phyloP scores from a whole-genome alignment of 1,139 yeast species.

The Yarrowia galli region DNA sequence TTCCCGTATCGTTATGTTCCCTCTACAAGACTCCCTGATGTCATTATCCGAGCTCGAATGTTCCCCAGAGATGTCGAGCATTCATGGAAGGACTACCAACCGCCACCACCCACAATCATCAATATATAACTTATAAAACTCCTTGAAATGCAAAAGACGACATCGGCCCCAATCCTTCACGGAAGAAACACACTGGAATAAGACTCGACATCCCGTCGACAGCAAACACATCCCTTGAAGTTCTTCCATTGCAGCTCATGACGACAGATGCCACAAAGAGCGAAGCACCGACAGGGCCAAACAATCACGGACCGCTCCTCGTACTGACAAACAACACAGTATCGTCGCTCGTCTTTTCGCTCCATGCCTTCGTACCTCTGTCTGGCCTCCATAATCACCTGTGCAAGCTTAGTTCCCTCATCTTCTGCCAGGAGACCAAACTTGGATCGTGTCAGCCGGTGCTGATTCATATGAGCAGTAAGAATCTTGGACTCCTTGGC shows the following conservation, averaged over 20 bases:
- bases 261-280: slow-evolving; percentile 85
- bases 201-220: slow-evolving; percentile 72
- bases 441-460: slow-evolving; percentile 22
- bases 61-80: too few relatives aligned
- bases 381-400: slow-evolving; percentile 37
- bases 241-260: slow-evolving; percentile 76
- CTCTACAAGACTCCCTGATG: too few relatives aligned
- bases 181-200: slow-evolving; percentile 55
- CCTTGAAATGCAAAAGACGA: too few relatives aligned
- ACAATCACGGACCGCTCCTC: slow-evolving; percentile 77
- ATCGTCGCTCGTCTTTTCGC: slow-evolving; percentile 31
- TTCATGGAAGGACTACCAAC: too few relatives aligned
- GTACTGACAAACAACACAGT: slow-evolving; percentile 83
- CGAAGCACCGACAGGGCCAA: slow-evolving; percentile 94
- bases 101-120: too few relatives aligned
- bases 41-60: too few relatives aligned
- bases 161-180: slow-evolving; percentile 13
- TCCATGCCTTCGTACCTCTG: slow-evolving; percentile 37
- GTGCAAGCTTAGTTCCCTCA: slow-evolving; percentile 40
- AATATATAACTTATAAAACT: too few relatives aligned
- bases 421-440: slow-evolving; percentile 38
- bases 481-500: slow-evolving; percentile 37
- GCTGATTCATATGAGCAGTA: slow-evolving; percentile 41
- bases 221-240: slow-evolving; percentile 83
- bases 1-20: too few relatives aligned